These are phyloP conservation scores for Teratosphaeria gauchensis DNA, from an alignment of 2,329 filamentous ascomycete genomes.

Conservation along the genomic window DNA sequence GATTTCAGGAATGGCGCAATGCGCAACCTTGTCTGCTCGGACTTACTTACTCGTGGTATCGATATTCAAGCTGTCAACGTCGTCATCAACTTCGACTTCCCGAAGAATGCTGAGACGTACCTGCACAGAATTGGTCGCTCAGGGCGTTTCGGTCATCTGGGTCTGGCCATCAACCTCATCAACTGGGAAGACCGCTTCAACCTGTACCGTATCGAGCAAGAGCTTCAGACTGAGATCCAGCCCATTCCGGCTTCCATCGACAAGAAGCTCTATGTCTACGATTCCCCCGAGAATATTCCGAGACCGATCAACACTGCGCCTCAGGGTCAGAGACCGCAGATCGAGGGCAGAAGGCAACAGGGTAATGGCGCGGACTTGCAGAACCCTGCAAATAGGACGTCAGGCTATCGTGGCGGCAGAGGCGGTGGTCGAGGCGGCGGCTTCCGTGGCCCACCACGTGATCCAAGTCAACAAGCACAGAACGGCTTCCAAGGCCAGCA, in stretches of 20 bases:
- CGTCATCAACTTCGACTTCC: constrained; percentile 99
- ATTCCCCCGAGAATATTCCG: constrained; percentile 89
- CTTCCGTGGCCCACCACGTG: constrained; percentile 20
- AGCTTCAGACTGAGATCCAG: constrained; percentile 93
- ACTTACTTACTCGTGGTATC: constrained; percentile 94
- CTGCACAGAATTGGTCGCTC: constrained; percentile 97
- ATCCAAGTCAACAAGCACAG: constrained; percentile 16
- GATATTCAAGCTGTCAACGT: constrained; percentile 99
- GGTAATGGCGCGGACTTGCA: constrained; percentile 25
- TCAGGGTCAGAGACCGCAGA: constrained; percentile 17
- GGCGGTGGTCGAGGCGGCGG: constrained; percentile 21
- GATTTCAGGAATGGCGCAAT: constrained; percentile 98
- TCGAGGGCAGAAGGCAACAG: constrained; percentile 22
- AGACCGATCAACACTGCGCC: constrained; percentile 58
- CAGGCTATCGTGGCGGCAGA: constrained; percentile 19
- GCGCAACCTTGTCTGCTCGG: constrained; percentile 95
- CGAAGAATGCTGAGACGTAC: constrained; percentile 98
- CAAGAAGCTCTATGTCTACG: constrained; percentile 97
- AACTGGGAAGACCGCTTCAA: constrained; percentile 99
- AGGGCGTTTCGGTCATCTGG: constrained; percentile 90
- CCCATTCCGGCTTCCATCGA: constrained; percentile 92
- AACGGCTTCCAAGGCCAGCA: constrained; percentile 24
- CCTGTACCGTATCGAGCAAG: constrained; percentile 95
- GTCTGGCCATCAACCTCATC: constrained; percentile 96
- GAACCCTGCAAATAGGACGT: constrained; percentile 26